phyloP scores from a whole-genome alignment of 192 early-diverging fungal species.

The Geosiphon pyriformis region DNA sequence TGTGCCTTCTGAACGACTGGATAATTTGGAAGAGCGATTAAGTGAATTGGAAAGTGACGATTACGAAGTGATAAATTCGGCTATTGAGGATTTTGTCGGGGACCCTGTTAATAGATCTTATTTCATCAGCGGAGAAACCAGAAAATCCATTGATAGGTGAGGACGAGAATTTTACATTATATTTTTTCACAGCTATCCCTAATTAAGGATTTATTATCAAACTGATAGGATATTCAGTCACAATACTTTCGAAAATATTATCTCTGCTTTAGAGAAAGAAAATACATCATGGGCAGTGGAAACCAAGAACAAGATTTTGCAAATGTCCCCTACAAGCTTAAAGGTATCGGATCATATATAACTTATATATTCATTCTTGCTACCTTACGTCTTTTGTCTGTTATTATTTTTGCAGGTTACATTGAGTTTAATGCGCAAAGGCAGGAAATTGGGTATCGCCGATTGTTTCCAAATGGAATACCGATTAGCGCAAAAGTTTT shows the following conservation, averaged over 20 bases:
- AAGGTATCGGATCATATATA: constrained; percentile 54
- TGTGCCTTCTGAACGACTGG: constrained; percentile 80
- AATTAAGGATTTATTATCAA: background rate
- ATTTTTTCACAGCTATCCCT: background rate
- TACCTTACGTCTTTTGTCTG: too few relatives aligned
- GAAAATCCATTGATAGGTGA: constrained; percentile 67
- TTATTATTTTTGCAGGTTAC: constrained; percentile 41
- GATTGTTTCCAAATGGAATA: constrained; percentile 87
- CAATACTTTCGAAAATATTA: constrained; percentile 78
- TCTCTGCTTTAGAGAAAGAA: constrained; percentile 77
- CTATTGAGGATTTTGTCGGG: constrained; percentile 87
- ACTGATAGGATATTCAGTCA: constrained; percentile 1
- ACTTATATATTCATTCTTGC: too few relatives aligned
- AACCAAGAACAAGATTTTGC: constrained; percentile 57
- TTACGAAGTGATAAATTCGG: constrained; percentile 72
- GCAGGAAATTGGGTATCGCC: constrained; percentile 59
- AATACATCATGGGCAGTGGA: constrained; percentile 58
- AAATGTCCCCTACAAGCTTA: constrained; percentile 80
- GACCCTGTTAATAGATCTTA: constrained; percentile 43
- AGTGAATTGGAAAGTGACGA: constrained; percentile 73
- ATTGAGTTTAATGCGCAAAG: constrained; percentile 73
- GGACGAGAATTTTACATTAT: background rate
- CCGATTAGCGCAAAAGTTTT: constrained; percentile 68
- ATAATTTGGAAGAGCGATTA: constrained; percentile 73
- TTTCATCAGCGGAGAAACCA: constrained; percentile 38